Percentiles rank a stretch among this genome's conserved stretches.
Evolutionary conservation across 495 filamentous ascomycete species (phyloP).

Genomic region (Tuber magnatum): DNA sequence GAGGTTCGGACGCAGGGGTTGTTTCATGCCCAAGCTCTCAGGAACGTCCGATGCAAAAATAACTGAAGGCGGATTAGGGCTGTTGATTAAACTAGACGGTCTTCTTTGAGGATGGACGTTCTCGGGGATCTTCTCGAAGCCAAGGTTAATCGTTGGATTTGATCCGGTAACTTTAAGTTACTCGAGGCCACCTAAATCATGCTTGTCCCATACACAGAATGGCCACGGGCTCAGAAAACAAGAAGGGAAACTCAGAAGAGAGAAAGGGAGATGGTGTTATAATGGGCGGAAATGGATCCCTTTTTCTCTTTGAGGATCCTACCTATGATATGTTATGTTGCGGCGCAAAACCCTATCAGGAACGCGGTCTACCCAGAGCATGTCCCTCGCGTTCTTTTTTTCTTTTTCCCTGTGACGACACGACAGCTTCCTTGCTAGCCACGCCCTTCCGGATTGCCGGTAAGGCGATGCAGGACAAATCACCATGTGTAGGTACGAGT

Average conservation of each 20-base stretch:
- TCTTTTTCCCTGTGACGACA: not conserved
- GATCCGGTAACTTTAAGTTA: not conserved
- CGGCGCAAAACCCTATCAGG: not conserved
- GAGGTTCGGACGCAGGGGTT: conserved; percentile 34
- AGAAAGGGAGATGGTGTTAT: not conserved
- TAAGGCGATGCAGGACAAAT: not conserved
- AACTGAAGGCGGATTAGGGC: not conserved
- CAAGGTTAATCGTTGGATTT: not conserved
- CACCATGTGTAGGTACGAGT: not conserved
- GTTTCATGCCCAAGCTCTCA: conserved; percentile 25
- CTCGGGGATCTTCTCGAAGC: not conserved
- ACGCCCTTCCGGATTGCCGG: not conserved
- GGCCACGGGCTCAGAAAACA: not conserved
- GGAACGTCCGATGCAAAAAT: conserved; percentile 13
- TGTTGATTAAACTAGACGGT: not conserved
- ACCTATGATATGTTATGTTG: not conserved
- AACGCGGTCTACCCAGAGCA: not conserved
- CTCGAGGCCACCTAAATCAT: not conserved
- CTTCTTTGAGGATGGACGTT: not conserved
- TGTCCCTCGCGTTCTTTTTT: not conserved
- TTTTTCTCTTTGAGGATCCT: not conserved
- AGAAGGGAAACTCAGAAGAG: not conserved
- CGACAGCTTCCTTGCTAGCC: not conserved
- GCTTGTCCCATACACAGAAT: not conserved
- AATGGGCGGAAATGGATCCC: not conserved